Base-by-base conservation (phyloP, 352 stramenopile genomes). In the Pythium folliculosum region DNA sequence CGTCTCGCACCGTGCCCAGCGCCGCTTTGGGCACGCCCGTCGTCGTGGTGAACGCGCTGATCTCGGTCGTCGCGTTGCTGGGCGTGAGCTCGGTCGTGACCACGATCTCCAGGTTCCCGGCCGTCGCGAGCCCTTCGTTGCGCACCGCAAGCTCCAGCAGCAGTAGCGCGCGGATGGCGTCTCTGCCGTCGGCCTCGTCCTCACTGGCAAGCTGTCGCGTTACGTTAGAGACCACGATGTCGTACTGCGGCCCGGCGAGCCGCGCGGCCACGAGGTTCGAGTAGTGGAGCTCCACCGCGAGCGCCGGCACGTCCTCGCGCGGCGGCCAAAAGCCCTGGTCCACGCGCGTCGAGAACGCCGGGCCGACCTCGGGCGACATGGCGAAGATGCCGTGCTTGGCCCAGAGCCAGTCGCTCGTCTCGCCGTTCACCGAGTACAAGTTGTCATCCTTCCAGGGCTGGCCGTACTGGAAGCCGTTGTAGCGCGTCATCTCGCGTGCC, bases 391-490 rank as follows among this genome's bases (percentile, higher is more conserved):
- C 81, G 60, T 95, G 88, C 22, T 59, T 74, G 1, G 81, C 67
- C 86, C 86, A 94, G 78, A 95, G 91, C 88, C 88, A 95, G 69
- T 95, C 88, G 65, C 88, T 95, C 23, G 88, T 92, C 59, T 95
- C 88, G 19, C 88, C 88, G 47, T 95, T 95, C 23, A 95, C 88
- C 5, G 84, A 90, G 71, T 95, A 95, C 68, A 95, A 58, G 23
- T 94, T 90, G 73, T 81, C 89, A 17, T 94, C 77, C 47, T 88
- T 89, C 88, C 88, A 95, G 6, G 88, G 79, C 66, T 93, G 86
- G 0, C 88, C 88, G 32, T 91, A 92, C 27, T 63, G 47, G 55
- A 94, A 95, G 35, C 81, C 70, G 63, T 95, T 95, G 63, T 80
- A 93, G 4, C 66, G 67, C 9, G 83, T 77, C 84, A 95, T 91